Evolutionary conservation across 345 rosid genomes (phyloP), one percentile per base, ranked within the genome.

Genomic region (Populus ilicifolia): DNA sequence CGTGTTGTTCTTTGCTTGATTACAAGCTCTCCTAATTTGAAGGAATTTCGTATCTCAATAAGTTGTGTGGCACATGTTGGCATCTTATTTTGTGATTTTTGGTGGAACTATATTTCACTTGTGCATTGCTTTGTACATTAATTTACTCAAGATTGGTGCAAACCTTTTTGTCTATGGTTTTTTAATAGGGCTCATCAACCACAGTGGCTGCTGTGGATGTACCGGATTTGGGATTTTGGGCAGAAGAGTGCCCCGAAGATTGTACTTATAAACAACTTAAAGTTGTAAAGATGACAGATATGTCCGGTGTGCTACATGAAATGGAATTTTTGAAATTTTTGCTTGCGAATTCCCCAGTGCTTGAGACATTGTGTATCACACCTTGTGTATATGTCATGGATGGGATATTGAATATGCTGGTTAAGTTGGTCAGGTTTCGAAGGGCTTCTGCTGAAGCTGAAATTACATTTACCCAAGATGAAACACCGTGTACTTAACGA

Each of bases 391-490:
- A 85, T 67, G 89, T 83, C 72, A 79, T 75, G 79, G 96, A 87
- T 21, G 84, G 83, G 48, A 89, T 75, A 72, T n/a, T 92, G 83
- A 84, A 82, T 35, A 90, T 96, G 95, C 80, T 96, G 79, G 77
- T 91, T 36, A 88, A 92, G 83, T 79, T 92, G 84, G 77, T 91
- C 76, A 91, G 81, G 87, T 93, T 85, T 80, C 87, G 82, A 14
- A 89, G 99, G 12, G 93, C 95, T 75, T 96, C 99, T 46, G 84
- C 91, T 77, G 77, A 71, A 56, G 96, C 97, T 27, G 90, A 91
- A 77, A 85, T 96, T 77, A 2, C 87, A 69, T 91, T 92, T 82
- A 77, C 82, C 79, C 88, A 83, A 86, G 91, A 90, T 67, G 91
- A 84, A 83, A 74, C 71, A 77, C 56, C 23, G 4, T 70, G 61